phyloP scores from a whole-genome alignment of 768 basidiomycete species.

The Termitomyces titanicus region DNA sequence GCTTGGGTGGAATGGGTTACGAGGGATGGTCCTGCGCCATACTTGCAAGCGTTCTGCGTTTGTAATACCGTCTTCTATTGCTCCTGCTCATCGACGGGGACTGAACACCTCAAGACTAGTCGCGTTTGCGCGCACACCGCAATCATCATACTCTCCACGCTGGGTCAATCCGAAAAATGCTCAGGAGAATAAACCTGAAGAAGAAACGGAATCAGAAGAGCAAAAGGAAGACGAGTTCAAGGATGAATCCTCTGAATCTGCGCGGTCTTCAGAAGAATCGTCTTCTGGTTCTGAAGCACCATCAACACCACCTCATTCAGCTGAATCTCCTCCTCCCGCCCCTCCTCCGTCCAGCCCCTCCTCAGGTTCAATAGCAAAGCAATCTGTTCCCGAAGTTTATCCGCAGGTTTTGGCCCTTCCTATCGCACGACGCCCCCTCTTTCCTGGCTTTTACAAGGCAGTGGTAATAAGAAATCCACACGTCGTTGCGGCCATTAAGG shows the following conservation, averaged over 20 bases:
- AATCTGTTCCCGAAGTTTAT: constrained; percentile 85
- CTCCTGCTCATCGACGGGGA: background rate
- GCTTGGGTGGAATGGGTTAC: constrained; percentile 16
- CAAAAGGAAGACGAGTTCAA: constrained; percentile 5
- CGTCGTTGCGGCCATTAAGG: constrained; percentile 91
- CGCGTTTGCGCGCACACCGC: constrained; percentile 11
- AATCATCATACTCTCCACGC: constrained; percentile 14
- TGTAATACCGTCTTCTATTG: background rate
- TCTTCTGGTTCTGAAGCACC: constrained; percentile 14
- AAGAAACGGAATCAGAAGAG: constrained; percentile 11
- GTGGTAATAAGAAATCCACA: constrained; percentile 89
- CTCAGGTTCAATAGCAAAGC: constrained; percentile 68
- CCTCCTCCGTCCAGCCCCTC: constrained; percentile 21
- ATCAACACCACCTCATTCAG: constrained; percentile 17
- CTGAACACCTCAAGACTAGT: constrained; percentile 7
- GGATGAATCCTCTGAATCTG: constrained; percentile 13
- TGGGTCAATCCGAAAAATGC: constrained; percentile 22
- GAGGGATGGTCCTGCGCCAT: constrained; percentile 9
- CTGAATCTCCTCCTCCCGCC: constrained; percentile 14
- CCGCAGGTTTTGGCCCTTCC: constrained; percentile 94
- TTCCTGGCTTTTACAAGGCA: constrained; percentile 98
- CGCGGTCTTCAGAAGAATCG: constrained; percentile 13
- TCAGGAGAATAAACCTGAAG: constrained; percentile 11
- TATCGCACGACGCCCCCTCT: constrained; percentile 91
- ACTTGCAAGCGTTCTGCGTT: constrained; percentile 12